Conservation (phyloP, 768 basidiomycete genomes). For the Boletellus ananiceps region DNA sequence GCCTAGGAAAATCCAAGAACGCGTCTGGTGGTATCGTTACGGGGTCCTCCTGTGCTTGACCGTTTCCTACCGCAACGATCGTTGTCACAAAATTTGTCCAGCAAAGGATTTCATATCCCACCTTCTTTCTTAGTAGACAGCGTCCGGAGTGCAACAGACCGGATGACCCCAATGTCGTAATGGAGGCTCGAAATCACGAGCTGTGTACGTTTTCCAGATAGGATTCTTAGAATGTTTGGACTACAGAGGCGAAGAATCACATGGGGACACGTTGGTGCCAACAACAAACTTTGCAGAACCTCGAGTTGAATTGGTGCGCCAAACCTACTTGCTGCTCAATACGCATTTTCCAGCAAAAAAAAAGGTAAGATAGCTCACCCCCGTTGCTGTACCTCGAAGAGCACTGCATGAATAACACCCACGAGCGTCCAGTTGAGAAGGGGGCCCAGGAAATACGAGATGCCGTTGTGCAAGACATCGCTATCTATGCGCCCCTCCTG, state of each 20-base stretch:
- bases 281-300: conserved; percentile 61
- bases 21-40: conserved; percentile 26
- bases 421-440: conserved; percentile 78
- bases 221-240: conserved; percentile 45
- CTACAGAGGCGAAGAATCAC: conserved; percentile 65
- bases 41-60: conserved; percentile 15
- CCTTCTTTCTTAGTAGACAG: conserved; percentile 37
- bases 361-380: conserved; percentile 37
- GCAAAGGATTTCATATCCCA: conserved; percentile 15
- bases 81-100: not conserved
- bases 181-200: conserved; percentile 27
- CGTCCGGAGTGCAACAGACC: conserved; percentile 36
- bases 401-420: conserved; percentile 61
- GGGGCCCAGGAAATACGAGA: conserved; percentile 71
- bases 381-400: conserved; percentile 54
- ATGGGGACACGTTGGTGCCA: conserved; percentile 59
- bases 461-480: conserved; percentile 66
- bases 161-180: conserved; percentile 37
- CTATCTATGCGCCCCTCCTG: conserved; percentile 55
- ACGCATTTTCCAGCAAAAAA: not conserved
- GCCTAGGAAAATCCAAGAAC: conserved; percentile 53
- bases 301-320: conserved; percentile 50
- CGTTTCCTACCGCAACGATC: conserved; percentile 12
- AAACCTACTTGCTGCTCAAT: conserved; percentile 35
- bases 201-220: conserved; percentile 37